Evolutionary conservation across 2,329 filamentous ascomycete species (phyloP), one percentile per base, ranked within the genome.

Genomic region (Penicillium sp.): DNA sequence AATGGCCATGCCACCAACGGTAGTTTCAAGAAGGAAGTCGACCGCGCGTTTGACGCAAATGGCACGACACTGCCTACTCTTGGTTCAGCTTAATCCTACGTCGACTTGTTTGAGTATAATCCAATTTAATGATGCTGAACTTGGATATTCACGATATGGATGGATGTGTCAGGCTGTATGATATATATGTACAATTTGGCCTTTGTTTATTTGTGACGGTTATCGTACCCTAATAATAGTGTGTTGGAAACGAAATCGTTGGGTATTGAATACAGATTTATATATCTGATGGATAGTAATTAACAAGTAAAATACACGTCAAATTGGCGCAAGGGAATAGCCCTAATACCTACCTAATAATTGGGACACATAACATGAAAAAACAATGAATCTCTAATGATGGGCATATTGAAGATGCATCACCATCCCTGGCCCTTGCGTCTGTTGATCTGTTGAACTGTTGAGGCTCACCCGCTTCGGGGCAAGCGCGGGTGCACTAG

Each of bases 31-130:
- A 56, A 68, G 43, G 68, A 71, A 56, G 61, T 71, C 33, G 66
- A 68, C 46, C 54, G 69, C 43, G 69, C 68, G n/a, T 69, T 71
- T 40, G 63, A 58, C 20, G 59, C 60, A 21, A 59, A 53, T 11
- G 38, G 35, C 54, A 35, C 52, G 18, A 55, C 59, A n/a, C 28
- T 33, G 9, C 26, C 56, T n/a, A 50, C 14, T 5, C 46, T 58
- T 7, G 33, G 24, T 30, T 33, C 43, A n/a, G 23, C 21, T 48
- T 48, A 48, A 55, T 24, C n/a, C n/a, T n/a, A n/a, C n/a, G n/a
- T n/a, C n/a, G n/a, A n/a, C n/a, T n/a, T n/a, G n/a, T n/a, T 28
- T 28, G 26, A 28, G 8, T 28, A 8, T 5, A 5, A 28, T 28
- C 8, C 26, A 5, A 4, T 28, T 28, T 4, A 28, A 8, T 28